Evolutionary conservation across 140 eudicot species (phyloP).

Genomic region (Cichorium intybus): DNA sequence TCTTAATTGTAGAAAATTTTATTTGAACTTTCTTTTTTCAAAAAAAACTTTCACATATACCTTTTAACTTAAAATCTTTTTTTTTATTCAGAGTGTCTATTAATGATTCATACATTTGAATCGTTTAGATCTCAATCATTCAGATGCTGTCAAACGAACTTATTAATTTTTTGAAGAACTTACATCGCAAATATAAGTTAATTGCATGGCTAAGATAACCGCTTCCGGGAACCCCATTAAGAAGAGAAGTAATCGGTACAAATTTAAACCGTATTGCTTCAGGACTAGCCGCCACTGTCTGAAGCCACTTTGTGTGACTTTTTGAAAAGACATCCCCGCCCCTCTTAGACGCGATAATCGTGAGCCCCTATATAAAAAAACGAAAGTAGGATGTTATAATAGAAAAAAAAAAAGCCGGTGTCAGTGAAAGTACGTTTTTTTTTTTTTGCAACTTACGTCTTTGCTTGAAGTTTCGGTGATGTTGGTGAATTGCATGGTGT

Average conservation of each 20-base stretch:
- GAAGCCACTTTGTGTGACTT: slow-evolving; percentile 92
- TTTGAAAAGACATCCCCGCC: slow-evolving; percentile 93
- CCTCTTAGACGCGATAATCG: slow-evolving; percentile 79
- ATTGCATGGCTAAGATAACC: slow-evolving; percentile 99
- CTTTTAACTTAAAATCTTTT: too few species aligned
- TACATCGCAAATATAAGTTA: slow-evolving; percentile 87
- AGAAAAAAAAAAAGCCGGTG: too few species aligned
- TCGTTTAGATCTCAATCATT: too few species aligned
- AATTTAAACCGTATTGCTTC: slow-evolving; percentile 83
- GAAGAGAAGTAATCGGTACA: slow-evolving; percentile 94
- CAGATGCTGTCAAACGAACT: too few species aligned
- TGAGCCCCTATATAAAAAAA: slow-evolving; percentile 91
- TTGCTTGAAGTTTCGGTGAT: slow-evolving; percentile 93
- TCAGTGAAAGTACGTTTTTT: too few species aligned
- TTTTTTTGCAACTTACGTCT: slow-evolving; percentile 58
- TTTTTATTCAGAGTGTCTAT: too few species aligned
- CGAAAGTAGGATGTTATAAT: too few species aligned
- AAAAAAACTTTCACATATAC: too few species aligned
- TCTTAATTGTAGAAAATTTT: too few species aligned
- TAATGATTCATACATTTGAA: too few species aligned
- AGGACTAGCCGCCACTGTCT: slow-evolving; percentile 76
- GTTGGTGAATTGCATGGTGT: slow-evolving; percentile 79
- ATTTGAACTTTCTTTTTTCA: too few species aligned
- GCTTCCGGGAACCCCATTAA: slow-evolving; percentile 91
- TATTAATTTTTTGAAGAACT: slow-evolving; percentile 36